phyloP scores from a whole-genome alignment of 2,329 filamentous ascomycete genomes.

The Alternaria conjuncta region DNA sequence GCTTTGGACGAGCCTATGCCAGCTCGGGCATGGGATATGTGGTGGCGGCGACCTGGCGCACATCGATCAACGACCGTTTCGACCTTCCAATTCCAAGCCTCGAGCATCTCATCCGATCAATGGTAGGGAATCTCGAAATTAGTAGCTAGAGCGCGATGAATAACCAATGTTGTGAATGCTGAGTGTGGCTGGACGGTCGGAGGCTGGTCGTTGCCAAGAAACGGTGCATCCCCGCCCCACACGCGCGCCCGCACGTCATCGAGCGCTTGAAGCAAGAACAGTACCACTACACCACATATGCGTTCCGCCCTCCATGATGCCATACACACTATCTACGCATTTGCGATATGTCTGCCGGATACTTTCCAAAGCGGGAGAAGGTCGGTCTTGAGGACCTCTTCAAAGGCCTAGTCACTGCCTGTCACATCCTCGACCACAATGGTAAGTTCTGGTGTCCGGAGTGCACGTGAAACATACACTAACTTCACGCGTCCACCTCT shows the following conservation, averaged over 20 bases:
- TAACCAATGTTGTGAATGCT: not conserved
- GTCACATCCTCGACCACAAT: slow-evolving; percentile 61
- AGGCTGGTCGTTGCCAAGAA: not conserved
- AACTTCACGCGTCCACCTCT: not conserved
- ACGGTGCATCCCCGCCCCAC: slow-evolving; percentile 9
- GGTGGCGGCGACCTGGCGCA: not conserved
- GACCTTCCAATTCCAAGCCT: not conserved
- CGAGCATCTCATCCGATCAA: not conserved
- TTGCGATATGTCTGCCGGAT: slow-evolving; percentile 41
- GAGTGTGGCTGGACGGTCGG: not conserved
- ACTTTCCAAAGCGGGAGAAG: slow-evolving; percentile 49
- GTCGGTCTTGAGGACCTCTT: slow-evolving; percentile 47
- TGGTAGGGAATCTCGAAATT: not conserved
- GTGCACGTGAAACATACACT: not conserved
- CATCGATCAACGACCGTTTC: not conserved
- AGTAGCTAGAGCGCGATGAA: not conserved
- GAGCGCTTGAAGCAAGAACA: slow-evolving; percentile 12
- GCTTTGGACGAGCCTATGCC: not conserved
- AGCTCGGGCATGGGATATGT: not conserved
- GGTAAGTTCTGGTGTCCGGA: slow-evolving; percentile 5
- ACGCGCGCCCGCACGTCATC: slow-evolving; percentile 27
- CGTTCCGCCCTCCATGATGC: slow-evolving; percentile 5
- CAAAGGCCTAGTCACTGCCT: slow-evolving; percentile 53
- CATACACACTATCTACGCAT: not conserved
- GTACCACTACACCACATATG: not conserved